Conservation (phyloP, 106 monocot genomes). For the Phalaenopsis equestris region DNA sequence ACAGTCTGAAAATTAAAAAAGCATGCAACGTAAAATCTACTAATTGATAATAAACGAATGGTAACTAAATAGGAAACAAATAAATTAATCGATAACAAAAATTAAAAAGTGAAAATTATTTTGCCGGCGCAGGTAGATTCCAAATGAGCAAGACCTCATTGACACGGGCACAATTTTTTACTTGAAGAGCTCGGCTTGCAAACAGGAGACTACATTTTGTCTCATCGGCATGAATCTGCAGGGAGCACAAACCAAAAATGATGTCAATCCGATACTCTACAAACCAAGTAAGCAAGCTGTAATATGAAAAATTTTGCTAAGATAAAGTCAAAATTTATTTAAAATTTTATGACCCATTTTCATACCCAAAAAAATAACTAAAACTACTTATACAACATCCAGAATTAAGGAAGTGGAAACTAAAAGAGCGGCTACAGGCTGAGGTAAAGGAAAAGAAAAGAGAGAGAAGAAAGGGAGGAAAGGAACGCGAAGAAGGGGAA, state of each 20-base stretch:
- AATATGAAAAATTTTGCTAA: no score
- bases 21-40: not conserved
- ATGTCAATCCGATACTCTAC: not conserved
- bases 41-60: conserved; percentile 4
- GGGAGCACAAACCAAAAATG: conserved; percentile 7
- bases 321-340: no score
- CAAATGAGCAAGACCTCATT: conserved; percentile 63
- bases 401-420: no score
- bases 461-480: no score
- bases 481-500: no score
- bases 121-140: not conserved
- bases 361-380: no score
- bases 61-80: not conserved
- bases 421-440: no score
- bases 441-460: no score
- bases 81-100: not conserved
- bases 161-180: conserved; percentile 78
- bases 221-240: conserved; percentile 84
- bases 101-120: not conserved
- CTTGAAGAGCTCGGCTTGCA: conserved; percentile 82
- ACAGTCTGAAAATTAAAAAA: not conserved
- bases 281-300: not conserved
- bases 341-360: no score
- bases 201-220: conserved; percentile 95
- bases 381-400: no score